These are phyloP conservation scores for Lichtheimia hyalospora DNA, from an alignment of 371 early-diverging fungal species.

Conservation along the genomic window DNA sequence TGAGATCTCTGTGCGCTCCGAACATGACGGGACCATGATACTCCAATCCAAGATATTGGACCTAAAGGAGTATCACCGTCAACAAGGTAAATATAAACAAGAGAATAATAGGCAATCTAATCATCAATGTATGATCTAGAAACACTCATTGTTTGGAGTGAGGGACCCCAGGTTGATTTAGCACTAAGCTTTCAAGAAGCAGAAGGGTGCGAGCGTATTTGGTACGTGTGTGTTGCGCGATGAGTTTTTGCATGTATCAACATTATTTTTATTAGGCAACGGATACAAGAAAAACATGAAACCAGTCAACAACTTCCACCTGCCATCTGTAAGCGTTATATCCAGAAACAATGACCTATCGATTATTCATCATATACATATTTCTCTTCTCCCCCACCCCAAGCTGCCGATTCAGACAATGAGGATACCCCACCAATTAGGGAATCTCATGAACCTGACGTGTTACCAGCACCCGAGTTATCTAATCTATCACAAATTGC, in stretches of 20 bases:
- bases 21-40: constrained; percentile 63
- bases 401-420: constrained; percentile 1
- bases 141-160: constrained; percentile 93
- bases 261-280: constrained; percentile 7
- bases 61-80: constrained; percentile 72
- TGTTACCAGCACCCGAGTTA: constrained; percentile 62
- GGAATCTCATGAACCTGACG: constrained; percentile 19
- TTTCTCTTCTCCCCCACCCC: neutral
- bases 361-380: neutral
- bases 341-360: neutral
- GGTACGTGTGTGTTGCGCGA: constrained; percentile 56
- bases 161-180: constrained; percentile 72
- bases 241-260: neutral
- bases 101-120: constrained; percentile 35
- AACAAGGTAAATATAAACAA: constrained; percentile 68
- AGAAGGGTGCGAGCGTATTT: constrained; percentile 78
- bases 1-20: constrained; percentile 60
- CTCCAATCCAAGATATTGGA: constrained; percentile 63
- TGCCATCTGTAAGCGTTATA: neutral
- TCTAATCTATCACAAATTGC: constrained; percentile 68
- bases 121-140: constrained; percentile 44
- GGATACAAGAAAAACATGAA: neutral
- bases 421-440: constrained; percentile 4
- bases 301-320: neutral
- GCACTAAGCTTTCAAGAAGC: constrained; percentile 92